Percentiles rank a stretch among this genome's conserved stretches.
Conservation (phyloP, 352 stramenopile species). For the Thalassiosira hispida region DNA sequence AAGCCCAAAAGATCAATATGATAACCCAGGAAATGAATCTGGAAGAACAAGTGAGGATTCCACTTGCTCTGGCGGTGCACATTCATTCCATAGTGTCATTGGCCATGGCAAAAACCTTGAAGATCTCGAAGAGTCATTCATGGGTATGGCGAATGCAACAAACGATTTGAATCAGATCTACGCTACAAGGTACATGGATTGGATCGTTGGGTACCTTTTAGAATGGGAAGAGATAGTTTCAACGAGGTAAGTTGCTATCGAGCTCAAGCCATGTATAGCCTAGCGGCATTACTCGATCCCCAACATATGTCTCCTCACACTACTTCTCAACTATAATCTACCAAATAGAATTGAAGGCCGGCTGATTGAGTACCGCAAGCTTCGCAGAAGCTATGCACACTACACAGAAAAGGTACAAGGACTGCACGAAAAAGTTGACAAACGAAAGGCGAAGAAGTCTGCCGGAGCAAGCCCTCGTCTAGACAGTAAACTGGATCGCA, state of each 20-base stretch:
- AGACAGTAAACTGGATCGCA: conserved; percentile 12
- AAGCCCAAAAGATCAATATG: conserved; percentile 9
- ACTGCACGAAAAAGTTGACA: conserved; percentile 1
- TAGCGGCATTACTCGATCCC: too few species aligned
- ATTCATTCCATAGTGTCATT: conserved; percentile 18
- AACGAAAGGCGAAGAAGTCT: conserved; percentile 7
- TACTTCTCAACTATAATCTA: not conserved
- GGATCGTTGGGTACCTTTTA: conserved; percentile 15
- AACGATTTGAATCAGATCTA: conserved; percentile 10
- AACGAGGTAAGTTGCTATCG: not conserved
- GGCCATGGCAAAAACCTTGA: not conserved
- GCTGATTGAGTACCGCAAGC: conserved; percentile 20
- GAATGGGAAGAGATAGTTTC: conserved; percentile 16
- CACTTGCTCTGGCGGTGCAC: not conserved
- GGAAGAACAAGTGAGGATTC: not conserved
- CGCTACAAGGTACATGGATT: conserved; percentile 7
- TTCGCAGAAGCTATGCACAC: conserved; percentile 5
- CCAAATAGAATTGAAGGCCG: conserved; percentile 12
- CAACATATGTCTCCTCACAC: too few species aligned
- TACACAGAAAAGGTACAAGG: conserved; percentile 15
- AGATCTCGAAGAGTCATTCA: not conserved
- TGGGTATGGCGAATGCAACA: not conserved
- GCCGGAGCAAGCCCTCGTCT: not conserved
- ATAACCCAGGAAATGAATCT: conserved; percentile 4
- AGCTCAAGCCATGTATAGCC: not conserved